Evolutionary conservation across 208 protist genomes (phyloP), one percentile per base, ranked within the genome.

Genomic region (Wallacemonas collosoma): DNA sequence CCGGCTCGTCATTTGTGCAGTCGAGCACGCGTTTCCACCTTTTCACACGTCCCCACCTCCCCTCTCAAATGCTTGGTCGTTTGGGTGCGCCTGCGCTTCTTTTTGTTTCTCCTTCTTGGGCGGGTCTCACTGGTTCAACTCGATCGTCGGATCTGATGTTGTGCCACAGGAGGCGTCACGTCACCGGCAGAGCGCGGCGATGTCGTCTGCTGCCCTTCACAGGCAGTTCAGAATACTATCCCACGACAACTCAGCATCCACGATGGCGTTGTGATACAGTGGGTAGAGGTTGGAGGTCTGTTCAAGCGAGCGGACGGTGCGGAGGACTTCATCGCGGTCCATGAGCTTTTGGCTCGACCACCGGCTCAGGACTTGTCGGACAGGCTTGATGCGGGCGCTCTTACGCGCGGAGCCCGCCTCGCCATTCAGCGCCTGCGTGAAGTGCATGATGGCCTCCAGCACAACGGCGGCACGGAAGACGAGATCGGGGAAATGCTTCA

Each of bases 401-500:
- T 87, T 76, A 43, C 50, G 51, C 63, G 70, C 54, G 40, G 78
- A 15, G 51, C 56, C 55, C 56, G 58, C 62, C 45, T 51, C 57
- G 51, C 63, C 72, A 61, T 62, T 72, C 5, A 85, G 47, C 51
- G 75, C 56, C 68, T 91, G 85, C 65, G 82, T 84, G 65, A 79
- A 79, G 76, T 89, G 76, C 79, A 90, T 80, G 44, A 93, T 81
- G n/a, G 89, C 71, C 71, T 95, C 91, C 79, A 93, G 78, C 38
- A 86, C 79, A 1, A 79, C 80, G 1, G 88, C 88, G 4, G 83
- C 81, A 71, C 91, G 73, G 63, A 87, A 85, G 2, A 92, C 67
- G 15, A 78, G 43, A 1, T 69, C 74, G 9, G 73, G 65, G 39
- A 39, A 77, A 26, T 76, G 55, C 53, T 76, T 77, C 39, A 93